Evolutionary conservation across 805 yeast genomes (phyloP).

Genomic region (Starmerella sirachaensis): DNA sequence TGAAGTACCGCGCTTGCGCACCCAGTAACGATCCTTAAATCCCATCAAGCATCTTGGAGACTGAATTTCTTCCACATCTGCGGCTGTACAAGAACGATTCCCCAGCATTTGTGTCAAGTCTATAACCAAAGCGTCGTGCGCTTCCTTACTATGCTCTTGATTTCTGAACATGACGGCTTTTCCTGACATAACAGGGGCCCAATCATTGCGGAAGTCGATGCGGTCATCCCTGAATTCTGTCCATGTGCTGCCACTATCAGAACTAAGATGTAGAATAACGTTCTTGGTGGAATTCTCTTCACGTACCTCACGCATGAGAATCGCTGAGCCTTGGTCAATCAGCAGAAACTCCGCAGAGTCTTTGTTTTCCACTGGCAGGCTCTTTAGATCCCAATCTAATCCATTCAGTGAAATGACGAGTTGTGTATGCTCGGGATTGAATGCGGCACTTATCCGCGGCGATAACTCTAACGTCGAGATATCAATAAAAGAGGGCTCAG

Average conservation of each 20-base stretch:
- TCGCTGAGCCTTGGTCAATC: slow-evolving; percentile 1
- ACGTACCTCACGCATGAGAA: no score
- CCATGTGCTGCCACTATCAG: no score
- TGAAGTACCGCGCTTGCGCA: neutral
- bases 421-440: neutral
- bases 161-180: no score
- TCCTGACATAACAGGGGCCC: no score
- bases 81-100: neutral
- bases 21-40: neutral
- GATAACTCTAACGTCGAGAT: slow-evolving; percentile 1
- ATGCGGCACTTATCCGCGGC: slow-evolving; percentile 1
- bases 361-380: neutral
- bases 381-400: neutral
- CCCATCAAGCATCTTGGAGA: slow-evolving; percentile 1
- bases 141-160: no score
- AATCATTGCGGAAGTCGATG: no score
- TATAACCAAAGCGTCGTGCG: no score
- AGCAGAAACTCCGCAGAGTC: neutral
- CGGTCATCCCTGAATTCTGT: no score
- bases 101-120: no score
- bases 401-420: slow-evolving; percentile 2
- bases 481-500: neutral
- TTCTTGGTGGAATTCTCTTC: no score
- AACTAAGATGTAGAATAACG: no score
- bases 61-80: neutral